These are phyloP conservation scores for Panaeolus cyanescens DNA, from an alignment of 768 basidiomycete genomes.

Conservation along the genomic window DNA sequence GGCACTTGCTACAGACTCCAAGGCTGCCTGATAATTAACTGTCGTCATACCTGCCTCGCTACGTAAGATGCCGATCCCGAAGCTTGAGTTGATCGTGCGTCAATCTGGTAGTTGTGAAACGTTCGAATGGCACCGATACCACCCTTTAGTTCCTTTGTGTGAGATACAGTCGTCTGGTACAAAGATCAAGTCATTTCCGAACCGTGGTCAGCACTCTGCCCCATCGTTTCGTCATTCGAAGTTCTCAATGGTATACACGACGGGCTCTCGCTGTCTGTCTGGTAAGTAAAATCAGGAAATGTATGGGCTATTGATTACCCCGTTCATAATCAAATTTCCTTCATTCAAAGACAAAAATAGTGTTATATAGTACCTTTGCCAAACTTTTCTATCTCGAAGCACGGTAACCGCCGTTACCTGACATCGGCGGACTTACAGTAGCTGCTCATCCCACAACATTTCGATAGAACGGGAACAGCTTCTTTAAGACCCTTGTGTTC, in stretches of 20 bases:
- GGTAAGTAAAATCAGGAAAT: background rate
- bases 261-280: no score
- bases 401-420: background rate
- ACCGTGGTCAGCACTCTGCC: background rate
- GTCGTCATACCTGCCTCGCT: background rate
- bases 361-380: background rate
- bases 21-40: background rate
- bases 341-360: no score
- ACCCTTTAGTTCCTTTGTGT: background rate
- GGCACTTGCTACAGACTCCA: no score
- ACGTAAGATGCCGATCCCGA: slow-evolving; percentile 4
- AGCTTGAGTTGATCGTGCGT: background rate
- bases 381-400: background rate
- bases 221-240: background rate
- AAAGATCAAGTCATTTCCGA: background rate
- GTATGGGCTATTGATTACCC: background rate
- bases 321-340: background rate
- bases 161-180: background rate
- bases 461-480: no score
- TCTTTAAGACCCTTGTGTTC: no score
- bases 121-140: background rate
- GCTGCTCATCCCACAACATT: no score
- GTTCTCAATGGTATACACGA: background rate
- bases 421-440: background rate
- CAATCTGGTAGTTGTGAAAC: background rate